Evolutionary conservation across 2,329 filamentous ascomycete genomes (phyloP), one percentile per base, ranked within the genome.

Genomic region (Chaetomiaceae sp.): DNA sequence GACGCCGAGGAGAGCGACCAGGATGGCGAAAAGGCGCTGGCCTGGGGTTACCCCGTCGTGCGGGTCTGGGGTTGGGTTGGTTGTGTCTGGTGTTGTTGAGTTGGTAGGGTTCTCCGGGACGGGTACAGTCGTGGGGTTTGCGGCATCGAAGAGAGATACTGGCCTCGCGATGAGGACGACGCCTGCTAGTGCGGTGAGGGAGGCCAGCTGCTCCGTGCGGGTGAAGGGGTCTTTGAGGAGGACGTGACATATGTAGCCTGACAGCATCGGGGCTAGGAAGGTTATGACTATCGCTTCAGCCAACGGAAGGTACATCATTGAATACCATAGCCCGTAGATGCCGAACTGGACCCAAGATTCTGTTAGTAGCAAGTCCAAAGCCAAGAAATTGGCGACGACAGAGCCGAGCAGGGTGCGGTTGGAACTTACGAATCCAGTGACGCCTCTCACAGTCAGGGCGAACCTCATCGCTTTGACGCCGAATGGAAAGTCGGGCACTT

Each of bases 211-310:
- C 65, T 95, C 89, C 35, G 79, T 79, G 20, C 81, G 76, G 2
- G 87, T 89, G 64, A 92, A 96, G 0, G 86, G 85, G 60, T 96
- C 89, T 45, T 82, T 79, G 16, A 84, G 69, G 33, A 91, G 69
- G 49, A 90, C 73, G 31, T 86, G 89, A 65, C 89, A 95, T 16
- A 86, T 78, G 70, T 91, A 89, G 51, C 87, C 89, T 17, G 88
- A 81, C 5, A 95, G 75, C 13, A 85, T 85, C 0, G 91, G 91
- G 0, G 86, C 81, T 5, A 96, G 76, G 64, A 96, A 96, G 8
- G 89, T 93, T 47, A 96, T 85, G 30, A 96, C 90, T 0, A 88
- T 93, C 2, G 90, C 89, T 65, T 96, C 90, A 14, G 89, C 86
- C 2, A 96, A 76, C 0, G 89, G 87, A 3, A 96, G 78, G 61